phyloP scores from a whole-genome alignment of 345 rosid genomes.

The Alliaria petiolata region DNA sequence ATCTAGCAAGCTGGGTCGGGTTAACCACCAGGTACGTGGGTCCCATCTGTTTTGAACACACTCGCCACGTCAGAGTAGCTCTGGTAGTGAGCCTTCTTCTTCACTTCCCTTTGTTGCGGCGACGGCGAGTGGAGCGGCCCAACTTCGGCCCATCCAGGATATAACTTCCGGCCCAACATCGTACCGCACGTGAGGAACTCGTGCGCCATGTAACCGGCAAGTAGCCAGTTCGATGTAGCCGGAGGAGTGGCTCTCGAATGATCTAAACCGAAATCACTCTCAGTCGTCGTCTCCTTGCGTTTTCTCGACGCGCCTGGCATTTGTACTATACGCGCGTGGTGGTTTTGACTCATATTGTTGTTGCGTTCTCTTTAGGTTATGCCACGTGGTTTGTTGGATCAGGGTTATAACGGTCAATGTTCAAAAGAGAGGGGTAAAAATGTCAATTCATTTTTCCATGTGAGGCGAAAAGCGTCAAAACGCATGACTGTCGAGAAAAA shows the following conservation, averaged over 20 bases:
- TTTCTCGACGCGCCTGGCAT: constrained; percentile 45
- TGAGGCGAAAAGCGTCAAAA: constrained; percentile 34
- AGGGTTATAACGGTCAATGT: background rate
- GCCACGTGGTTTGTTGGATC: constrained; percentile 28
- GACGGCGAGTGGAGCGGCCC: constrained; percentile 20
- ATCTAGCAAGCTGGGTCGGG: constrained; percentile 61
- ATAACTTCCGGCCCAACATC: constrained; percentile 46
- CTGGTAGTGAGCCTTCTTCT: constrained; percentile 28
- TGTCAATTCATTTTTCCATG: background rate
- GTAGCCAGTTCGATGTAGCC: constrained; percentile 36
- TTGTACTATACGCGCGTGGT: constrained; percentile 31
- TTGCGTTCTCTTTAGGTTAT: background rate
- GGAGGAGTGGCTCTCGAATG: background rate
- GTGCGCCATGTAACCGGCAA: constrained; percentile 75
- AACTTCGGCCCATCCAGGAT: constrained; percentile 36
- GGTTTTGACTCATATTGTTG: constrained; percentile 39
- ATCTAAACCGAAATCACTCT: constrained; percentile 24
- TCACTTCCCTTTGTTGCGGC: constrained; percentile 25
- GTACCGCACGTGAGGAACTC: constrained; percentile 64
- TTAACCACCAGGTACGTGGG: constrained; percentile 67
- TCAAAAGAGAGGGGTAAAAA: background rate
- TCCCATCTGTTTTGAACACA: constrained; percentile 53
- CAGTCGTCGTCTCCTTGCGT: constrained; percentile 48
- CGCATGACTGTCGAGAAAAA: background rate
- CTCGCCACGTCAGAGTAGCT: constrained; percentile 62